Evolutionary conservation across 2,329 filamentous ascomycete genomes (phyloP).

Genomic region (Nannizzia gypsea): DNA sequence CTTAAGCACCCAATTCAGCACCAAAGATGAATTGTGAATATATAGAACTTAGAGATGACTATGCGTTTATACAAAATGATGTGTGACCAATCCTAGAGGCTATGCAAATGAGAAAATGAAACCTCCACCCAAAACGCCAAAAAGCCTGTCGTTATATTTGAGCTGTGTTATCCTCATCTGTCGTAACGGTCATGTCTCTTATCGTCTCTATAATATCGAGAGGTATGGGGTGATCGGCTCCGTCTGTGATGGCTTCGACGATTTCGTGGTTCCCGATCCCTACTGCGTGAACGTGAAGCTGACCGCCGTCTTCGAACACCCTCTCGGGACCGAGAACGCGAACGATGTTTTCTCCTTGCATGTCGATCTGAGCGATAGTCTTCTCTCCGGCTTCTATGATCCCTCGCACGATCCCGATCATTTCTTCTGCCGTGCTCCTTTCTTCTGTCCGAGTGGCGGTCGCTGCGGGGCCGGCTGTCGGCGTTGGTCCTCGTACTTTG

Average conservation of each 20-base stretch:
- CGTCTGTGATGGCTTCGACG: conserved; percentile 17
- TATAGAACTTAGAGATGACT: conserved; percentile 2
- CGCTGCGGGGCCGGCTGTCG: background rate
- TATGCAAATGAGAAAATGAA: background rate
- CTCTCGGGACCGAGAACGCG: conserved; percentile 18
- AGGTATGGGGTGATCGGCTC: conserved; percentile 9
- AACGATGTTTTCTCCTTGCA: conserved; percentile 10
- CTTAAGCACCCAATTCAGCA: conserved; percentile 28
- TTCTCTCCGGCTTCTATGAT: conserved; percentile 24
- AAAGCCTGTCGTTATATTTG: background rate
- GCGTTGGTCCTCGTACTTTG: conserved; percentile 3
- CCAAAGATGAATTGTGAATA: conserved; percentile 40
- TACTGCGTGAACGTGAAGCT: conserved; percentile 22
- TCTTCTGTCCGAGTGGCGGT: conserved; percentile 22
- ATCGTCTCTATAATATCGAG: conserved; percentile 14
- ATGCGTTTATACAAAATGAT: conserved; percentile 11
- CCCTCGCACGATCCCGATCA: conserved; percentile 19
- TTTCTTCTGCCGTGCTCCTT: conserved; percentile 34
- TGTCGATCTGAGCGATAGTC: conserved; percentile 15
- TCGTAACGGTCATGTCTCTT: background rate
- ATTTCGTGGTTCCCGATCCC: conserved; percentile 19
- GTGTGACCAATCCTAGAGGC: conserved; percentile 5
- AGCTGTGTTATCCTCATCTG: background rate
- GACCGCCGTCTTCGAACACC: conserved; percentile 17
- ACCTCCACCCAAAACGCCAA: background rate